Base-by-base conservation (phyloP, 1,284 basidiomycete species). In the Cerioporus squamosus region DNA sequence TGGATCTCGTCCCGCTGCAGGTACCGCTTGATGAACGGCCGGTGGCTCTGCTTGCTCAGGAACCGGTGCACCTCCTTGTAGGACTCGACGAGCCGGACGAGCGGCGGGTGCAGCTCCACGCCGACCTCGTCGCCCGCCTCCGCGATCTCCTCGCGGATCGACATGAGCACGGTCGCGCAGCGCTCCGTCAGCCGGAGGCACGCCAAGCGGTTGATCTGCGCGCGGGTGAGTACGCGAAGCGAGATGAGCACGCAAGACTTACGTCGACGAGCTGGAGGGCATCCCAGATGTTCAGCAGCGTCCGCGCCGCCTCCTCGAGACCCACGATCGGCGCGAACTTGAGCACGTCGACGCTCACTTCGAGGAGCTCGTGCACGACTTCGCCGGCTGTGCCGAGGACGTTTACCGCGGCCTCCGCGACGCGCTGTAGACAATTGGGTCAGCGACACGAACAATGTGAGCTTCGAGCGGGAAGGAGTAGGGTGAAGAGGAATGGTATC, bases 1-100 rank as follows among this genome's bases (percentile, higher is more conserved):
- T 80, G 71, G 44, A 91, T 88, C 63, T 93, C 88, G 39, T 91
- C 87, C 38, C 90, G 81, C 69, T 87, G 87, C 50, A 93, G 78
- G 69, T 92, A 93, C 2, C 90, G 81, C 73, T 91, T 92, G 61
- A 93, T 71, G 75, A 93, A 93, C 0, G 90, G 88, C 1, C 88
- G 76, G 50, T 82, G 80, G 10, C 80, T 77, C 61, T 90, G 85
- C 61, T 83, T 86, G 57, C 80, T 67, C 18, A 90, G 77, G 63
- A 91, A 79, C 5, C 71, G 64, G 47, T 78, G 75, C 2, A 91
- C 82, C 46, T 77, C 51, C 2, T 33, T 59, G 61, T 68, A 72
- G 5, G 66, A 62, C 87, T 80, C 80, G 59, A 78, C 71, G 2
- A 90, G 72, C 44, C 74, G 75, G 18, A 63, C 59, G 12, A 83